Base-by-base conservation (phyloP, 2,329 filamentous ascomycete genomes). In the Aspergillus brunneoviolaceus region DNA sequence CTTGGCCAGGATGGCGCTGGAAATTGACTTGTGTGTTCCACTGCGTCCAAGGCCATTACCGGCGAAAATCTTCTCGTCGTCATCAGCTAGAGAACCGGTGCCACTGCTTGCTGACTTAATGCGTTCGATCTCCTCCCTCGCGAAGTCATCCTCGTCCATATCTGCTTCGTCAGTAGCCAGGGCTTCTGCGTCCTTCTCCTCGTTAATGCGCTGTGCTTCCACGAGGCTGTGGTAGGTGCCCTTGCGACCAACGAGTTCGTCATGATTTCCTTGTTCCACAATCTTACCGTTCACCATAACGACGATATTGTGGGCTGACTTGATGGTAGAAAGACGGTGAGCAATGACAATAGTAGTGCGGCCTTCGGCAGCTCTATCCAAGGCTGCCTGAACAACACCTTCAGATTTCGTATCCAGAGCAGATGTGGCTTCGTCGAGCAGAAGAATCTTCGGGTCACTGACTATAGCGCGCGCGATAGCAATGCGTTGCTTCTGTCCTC, bases 311-410 rank as follows among this genome's bases (percentile, higher is more conserved):
- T 98, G 90, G 0, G 94, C 94, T 64, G 92, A 88, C 76, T 88
- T 92, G 79, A 99, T 96, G 5, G 95, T 99, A 0, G 92, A 96
- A 9, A 99, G 82, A 67, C 94, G 89, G 79, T 99, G 95, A 49
- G 95, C 95, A 75, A 99, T 98, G 6, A 93, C 91, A 68, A 98
- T 96, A 2, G 95, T 98, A 0, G 95, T 99, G 57, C 95, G 86
- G 25, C 93, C 94, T 64, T 89, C 84, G 1, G 92, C 85, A 27
- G 94, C 95, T 53, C 86, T 89, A 69, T 98, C 93, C 9, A 99
- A 83, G 19, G 95, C 95, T 48, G 91, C 91, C 75, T 98, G 95
- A 1, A 99, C 94, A 10, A 96, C 89, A 50, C 91, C 92, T 78
- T 99, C 95, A 0, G 92, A 96, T 72, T 95, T 94, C 23, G 94